Conservation (phyloP, 495 filamentous ascomycete genomes). For the Hypoxylon perforatum region DNA sequence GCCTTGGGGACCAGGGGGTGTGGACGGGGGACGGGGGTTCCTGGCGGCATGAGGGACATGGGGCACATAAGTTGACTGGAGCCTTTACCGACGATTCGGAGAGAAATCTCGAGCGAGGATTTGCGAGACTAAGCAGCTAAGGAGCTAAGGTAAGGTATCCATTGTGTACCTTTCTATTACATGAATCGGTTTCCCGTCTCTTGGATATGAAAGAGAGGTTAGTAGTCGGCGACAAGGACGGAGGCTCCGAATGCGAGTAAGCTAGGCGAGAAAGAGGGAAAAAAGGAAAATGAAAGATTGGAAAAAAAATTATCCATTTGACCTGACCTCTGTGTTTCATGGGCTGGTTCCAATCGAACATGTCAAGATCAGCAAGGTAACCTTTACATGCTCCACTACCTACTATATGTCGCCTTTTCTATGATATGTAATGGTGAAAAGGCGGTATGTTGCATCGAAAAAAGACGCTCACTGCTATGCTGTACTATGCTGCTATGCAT, state of each 20-base stretch:
- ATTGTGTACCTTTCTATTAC: too few relatives aligned
- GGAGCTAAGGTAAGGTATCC: constrained; percentile 11
- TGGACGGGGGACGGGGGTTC: too few relatives aligned
- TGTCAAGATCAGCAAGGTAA: constrained; percentile 34
- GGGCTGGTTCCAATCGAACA: constrained; percentile 36
- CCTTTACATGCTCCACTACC: too few relatives aligned
- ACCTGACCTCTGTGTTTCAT: constrained; percentile 25
- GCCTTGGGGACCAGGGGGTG: background rate
- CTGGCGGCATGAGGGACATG: too few relatives aligned
- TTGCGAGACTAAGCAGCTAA: background rate
- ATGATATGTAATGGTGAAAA: too few relatives aligned
- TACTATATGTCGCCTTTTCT: constrained; percentile 16
- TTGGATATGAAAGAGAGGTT: background rate
- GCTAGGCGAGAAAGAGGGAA: constrained; percentile 22
- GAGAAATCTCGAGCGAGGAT: background rate
- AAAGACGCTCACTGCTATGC: constrained; percentile 20
- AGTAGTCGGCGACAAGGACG: constrained; percentile 12
- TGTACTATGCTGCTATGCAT: too few relatives aligned
- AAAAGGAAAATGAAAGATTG: constrained; percentile 29
- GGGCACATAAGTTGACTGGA: too few relatives aligned
- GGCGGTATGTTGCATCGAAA: constrained; percentile 39
- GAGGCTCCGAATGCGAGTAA: constrained; percentile 22
- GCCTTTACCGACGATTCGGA: constrained; percentile 24
- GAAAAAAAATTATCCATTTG: constrained; percentile 29
- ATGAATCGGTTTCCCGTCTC: background rate